A percentile compares a stretch with the other conserved stretches of the same genome.
Evolutionary conservation across 306 rosid species (phyloP).

Genomic region (Trifolium fragiferum): DNA sequence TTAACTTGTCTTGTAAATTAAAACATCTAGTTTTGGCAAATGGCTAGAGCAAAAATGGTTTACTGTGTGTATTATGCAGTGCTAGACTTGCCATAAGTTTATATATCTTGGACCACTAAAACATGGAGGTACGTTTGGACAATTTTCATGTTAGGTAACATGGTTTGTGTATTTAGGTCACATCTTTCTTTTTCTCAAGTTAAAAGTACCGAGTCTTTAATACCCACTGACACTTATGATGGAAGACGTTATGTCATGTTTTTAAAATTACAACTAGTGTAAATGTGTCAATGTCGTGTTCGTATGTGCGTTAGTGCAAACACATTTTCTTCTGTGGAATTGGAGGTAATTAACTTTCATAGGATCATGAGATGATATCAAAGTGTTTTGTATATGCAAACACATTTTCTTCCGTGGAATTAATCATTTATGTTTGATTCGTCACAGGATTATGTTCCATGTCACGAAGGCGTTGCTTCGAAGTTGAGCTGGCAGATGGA

Average conservation of each 20-base stretch:
- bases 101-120: constrained; percentile 39
- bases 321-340: too few species aligned
- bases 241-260: too few species aligned
- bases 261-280: too few species aligned
- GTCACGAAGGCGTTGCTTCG: constrained; percentile 93
- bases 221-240: too few species aligned
- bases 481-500: constrained; percentile 89
- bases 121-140: constrained; percentile 26
- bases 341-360: constrained; percentile 68
- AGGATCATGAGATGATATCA: not conserved
- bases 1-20: constrained; percentile 3
- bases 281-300: too few species aligned
- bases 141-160: constrained; percentile 41
- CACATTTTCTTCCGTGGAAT: constrained; percentile 12
- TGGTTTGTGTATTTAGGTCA: constrained; percentile 6
- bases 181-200: not conserved
- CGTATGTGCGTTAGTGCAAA: too few species aligned
- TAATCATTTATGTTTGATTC: constrained; percentile 34
- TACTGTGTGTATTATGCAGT: constrained; percentile 26
- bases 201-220: constrained; percentile 14
- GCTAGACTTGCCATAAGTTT: constrained; percentile 43
- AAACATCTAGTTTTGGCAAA: constrained; percentile 29
- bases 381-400: not conserved
- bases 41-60: constrained; percentile 20
- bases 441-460: constrained; percentile 83